Conservation (phyloP, 1,139 yeast genomes). For the Candida glucosophila region DNA sequence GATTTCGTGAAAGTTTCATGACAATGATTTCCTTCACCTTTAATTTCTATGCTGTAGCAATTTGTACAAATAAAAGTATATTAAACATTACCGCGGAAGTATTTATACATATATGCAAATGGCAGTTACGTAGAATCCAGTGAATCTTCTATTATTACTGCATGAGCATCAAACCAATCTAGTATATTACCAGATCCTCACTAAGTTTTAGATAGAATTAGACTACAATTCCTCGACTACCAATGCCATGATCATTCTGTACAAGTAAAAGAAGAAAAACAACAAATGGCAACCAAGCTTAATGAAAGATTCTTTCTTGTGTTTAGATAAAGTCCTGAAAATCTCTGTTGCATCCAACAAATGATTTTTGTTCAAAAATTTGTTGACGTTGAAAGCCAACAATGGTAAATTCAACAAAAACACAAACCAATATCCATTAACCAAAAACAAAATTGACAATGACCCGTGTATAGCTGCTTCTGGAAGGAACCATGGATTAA, state of each 20-base stretch:
- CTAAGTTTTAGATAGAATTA: no score
- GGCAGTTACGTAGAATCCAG: no score
- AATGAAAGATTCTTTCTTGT: constrained; percentile 85
- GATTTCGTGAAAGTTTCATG: no score
- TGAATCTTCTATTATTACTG: no score
- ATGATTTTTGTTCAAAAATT: constrained; percentile 68
- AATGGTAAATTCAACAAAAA: constrained; percentile 82
- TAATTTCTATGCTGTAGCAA: no score
- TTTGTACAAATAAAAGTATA: no score
- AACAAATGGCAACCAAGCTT: constrained; percentile 87
- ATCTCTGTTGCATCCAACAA: constrained; percentile 96
- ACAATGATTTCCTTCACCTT: no score
- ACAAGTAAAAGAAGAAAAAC: constrained; percentile 91
- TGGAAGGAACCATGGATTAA: constrained; percentile 84
- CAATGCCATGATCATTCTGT: constrained; percentile 94
- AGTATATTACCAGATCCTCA: no score
- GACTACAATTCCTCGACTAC: constrained; percentile 50
- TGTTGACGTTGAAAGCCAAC: constrained; percentile 72
- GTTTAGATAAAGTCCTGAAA: constrained; percentile 86
- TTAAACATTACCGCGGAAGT: no score
- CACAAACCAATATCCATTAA: constrained; percentile 92
- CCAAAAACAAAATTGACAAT: constrained; percentile 59
- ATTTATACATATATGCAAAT: no score
- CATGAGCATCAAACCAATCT: no score
- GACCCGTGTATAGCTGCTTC: constrained; percentile 83